Base-by-base conservation (phyloP, 768 basidiomycete genomes). In the Macrolepiota dolichaula region DNA sequence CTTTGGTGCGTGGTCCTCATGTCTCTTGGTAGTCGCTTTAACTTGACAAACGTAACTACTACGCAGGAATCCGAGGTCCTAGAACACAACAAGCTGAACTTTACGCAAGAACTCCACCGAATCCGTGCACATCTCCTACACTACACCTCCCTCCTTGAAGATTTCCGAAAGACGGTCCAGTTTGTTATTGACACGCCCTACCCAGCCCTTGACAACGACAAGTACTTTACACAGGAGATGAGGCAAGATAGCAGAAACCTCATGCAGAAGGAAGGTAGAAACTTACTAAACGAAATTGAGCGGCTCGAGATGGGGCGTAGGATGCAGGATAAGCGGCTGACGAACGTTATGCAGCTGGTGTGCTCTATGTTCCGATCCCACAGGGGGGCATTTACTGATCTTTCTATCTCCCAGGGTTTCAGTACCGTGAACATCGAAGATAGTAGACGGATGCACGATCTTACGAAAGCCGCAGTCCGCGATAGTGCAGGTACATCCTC, bases 41-140 rank as follows among this genome's bases (percentile, higher is more conserved):
- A 4, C 4, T 49, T 29, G n/a, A 22, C 22, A 32, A 12, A 25
- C n/a, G n/a, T 17, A 35, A 22, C n/a, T 5, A 15, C 13, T 12
- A 9, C 55, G 56, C 46, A 82, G 81, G 82, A 84, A 70, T 66
- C 76, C 25, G 64, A 65, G 38, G 77, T 78, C 10, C 72, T 81
- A 49, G 54, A 63, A 11, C 22, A 55, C 13, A 51, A 50, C n/a
- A 59, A 61, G 25, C 59, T 63, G 13, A 49, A 63, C 15, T 72
- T 84, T 37, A 84, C 83, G 0, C 77, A 76, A 22, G 76, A 82
- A 55, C 71, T 85, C 36, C 81, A 84, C 63, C 72, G 81, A 63
- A 71, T 85, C 57, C 81, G 82, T 42, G 83, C 83, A 0, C 81
- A 83, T 64, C 74, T 81, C 13, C 72, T 84, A 11, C 80, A 83